Evolutionary conservation across 1,284 basidiomycete species (phyloP).

Genomic region (Malassezia arunalokei): DNA sequence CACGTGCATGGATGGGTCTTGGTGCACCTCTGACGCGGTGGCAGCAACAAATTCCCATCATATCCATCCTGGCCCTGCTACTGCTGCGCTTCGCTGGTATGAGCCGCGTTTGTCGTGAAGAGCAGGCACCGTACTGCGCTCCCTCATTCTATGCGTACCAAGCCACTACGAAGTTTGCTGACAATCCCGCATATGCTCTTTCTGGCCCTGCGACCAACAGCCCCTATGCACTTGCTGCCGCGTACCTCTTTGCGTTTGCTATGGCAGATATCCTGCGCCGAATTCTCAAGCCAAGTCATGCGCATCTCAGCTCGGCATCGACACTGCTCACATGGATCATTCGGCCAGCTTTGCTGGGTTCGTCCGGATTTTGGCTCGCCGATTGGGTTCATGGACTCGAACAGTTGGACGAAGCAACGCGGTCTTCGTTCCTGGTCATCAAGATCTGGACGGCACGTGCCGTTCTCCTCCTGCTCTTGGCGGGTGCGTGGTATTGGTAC

Average conservation of each 20-base stretch:
- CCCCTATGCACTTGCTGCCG: constrained; percentile 16
- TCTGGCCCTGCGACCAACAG: constrained; percentile 22
- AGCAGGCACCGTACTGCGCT: constrained; percentile 71
- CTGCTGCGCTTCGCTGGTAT: constrained; percentile 62
- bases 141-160: constrained; percentile 53
- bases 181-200: constrained; percentile 16
- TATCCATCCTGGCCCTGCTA: constrained; percentile 58
- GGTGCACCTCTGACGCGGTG: constrained; percentile 50
- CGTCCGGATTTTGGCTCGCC: constrained; percentile 30
- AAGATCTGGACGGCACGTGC: constrained; percentile 22
- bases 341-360: constrained; percentile 29
- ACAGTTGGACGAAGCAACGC: constrained; percentile 9
- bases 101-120: constrained; percentile 81
- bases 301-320: constrained; percentile 26
- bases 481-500: constrained; percentile 27
- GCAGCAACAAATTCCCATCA: constrained; percentile 62
- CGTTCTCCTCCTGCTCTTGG: constrained; percentile 18
- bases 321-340: constrained; percentile 29
- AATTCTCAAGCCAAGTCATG: constrained; percentile 21
- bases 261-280: constrained; percentile 19
- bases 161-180: constrained; percentile 12
- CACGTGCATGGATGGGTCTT: constrained; percentile 13
- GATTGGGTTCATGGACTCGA: constrained; percentile 24
- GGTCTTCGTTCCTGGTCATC: constrained; percentile 15
- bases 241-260: constrained; percentile 25